A percentile compares a stretch with the other conserved stretches of the same genome.
Conservation (phyloP, 31 red algal genomes). For the Endocladia muricata region DNA sequence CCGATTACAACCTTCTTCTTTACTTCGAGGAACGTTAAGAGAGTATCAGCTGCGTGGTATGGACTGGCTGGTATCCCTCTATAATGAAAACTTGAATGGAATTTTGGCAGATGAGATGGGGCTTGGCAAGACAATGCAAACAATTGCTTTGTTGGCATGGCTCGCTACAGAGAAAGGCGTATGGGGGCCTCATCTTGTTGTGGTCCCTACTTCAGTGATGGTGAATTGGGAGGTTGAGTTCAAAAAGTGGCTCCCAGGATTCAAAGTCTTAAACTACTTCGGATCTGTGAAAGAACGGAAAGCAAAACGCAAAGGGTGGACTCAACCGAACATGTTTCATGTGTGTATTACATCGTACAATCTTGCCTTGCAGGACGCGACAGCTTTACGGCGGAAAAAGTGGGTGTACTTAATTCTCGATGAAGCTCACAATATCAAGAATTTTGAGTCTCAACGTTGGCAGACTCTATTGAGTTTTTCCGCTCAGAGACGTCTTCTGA, state of each 20-base stretch:
- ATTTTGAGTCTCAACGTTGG: slow-evolving; percentile 83
- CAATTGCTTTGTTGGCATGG: slow-evolving; percentile 88
- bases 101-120: slow-evolving; percentile 96
- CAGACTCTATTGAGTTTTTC: slow-evolving; percentile 86
- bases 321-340: slow-evolving; percentile 81
- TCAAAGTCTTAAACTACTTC: slow-evolving; percentile 87
- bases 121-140: slow-evolving; percentile 96
- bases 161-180: slow-evolving; percentile 73
- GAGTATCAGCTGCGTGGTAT: slow-evolving; percentile 79
- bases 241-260: slow-evolving; percentile 89
- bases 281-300: slow-evolving; percentile 75
- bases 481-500: slow-evolving; percentile 62
- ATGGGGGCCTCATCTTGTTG: slow-evolving; percentile 86
- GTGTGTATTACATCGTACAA: slow-evolving; percentile 95
- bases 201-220: slow-evolving; percentile 89
- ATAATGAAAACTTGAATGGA: slow-evolving; percentile 70
- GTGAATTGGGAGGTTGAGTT: slow-evolving; percentile 94
- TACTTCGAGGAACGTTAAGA: slow-evolving; percentile 76
- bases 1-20: slow-evolving; percentile 26
- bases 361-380: slow-evolving; percentile 69
- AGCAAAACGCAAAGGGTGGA: slow-evolving; percentile 76
- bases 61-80: slow-evolving; percentile 80
- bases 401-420: slow-evolving; percentile 96
- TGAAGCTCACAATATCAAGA: slow-evolving; percentile 96
- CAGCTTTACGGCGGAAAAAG: slow-evolving; percentile 62